Evolutionary conservation across 208 protist species (phyloP).

Genomic region (Leishmania amazonensis): DNA sequence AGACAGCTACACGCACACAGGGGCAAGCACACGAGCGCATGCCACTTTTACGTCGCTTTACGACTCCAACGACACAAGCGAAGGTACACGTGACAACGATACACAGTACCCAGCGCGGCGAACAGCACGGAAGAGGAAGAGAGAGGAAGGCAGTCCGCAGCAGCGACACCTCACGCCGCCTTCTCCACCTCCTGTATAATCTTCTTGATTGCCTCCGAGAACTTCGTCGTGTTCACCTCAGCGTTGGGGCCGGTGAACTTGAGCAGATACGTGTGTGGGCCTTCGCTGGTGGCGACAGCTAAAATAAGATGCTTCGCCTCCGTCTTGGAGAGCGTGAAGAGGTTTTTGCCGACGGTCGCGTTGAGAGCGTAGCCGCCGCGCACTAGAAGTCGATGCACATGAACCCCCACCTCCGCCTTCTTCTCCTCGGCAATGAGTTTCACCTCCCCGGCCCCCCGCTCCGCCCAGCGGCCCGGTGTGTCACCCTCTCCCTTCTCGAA

Average conservation of each 20-base stretch:
- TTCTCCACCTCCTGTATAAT: conserved; percentile 18
- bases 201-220: conserved; percentile 56
- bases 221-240: conserved; percentile 48
- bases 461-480: conserved; percentile 51
- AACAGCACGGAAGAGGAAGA: background rate
- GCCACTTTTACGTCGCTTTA: background rate
- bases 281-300: conserved; percentile 35
- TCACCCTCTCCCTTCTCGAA: conserved; percentile 58
- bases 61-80: background rate
- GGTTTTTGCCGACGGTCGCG: conserved; percentile 41
- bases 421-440: conserved; percentile 54
- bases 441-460: conserved; percentile 72
- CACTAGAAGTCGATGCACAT: conserved; percentile 72
- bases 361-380: conserved; percentile 87
- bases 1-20: background rate
- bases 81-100: background rate
- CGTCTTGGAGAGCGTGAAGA: conserved; percentile 47
- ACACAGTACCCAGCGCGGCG: background rate
- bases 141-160: background rate
- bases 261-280: conserved; percentile 58
- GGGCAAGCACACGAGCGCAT: background rate
- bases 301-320: conserved; percentile 65
- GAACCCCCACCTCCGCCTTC: conserved; percentile 13
- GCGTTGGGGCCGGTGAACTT: conserved; percentile 66
- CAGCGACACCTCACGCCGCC: background rate